Evolutionary conservation across 169 alveolate genomes (phyloP).

Genomic region (Amoebophrya sp.): DNA sequence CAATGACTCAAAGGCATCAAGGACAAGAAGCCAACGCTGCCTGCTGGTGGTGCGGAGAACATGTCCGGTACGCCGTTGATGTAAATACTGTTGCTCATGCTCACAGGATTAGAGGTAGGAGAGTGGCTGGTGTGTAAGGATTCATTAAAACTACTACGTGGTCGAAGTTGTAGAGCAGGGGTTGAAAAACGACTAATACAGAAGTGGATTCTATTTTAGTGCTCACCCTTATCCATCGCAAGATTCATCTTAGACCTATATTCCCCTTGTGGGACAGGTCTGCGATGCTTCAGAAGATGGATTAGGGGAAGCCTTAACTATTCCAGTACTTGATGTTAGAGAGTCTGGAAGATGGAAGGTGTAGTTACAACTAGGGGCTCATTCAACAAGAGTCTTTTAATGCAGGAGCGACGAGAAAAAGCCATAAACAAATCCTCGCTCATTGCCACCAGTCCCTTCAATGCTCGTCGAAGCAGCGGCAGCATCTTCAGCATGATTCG

Average conservation of each 20-base stretch:
- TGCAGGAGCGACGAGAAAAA: background rate
- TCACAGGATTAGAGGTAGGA: background rate
- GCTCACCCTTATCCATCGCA: no score
- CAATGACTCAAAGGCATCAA: slow-evolving; percentile 73
- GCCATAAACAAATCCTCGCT: slow-evolving; percentile 73
- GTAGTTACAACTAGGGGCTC: no score
- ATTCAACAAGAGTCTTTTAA: background rate
- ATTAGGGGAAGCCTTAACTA: no score
- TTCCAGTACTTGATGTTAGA: no score
- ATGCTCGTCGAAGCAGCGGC: slow-evolving; percentile 74
- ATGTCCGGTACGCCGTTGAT: background rate
- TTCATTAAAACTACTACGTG: no score
- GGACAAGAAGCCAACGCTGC: slow-evolving; percentile 76
- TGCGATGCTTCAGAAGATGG: no score
- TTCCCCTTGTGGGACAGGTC: no score
- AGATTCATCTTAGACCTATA: no score
- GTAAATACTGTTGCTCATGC: slow-evolving; percentile 60
- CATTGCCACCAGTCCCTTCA: slow-evolving; percentile 83
- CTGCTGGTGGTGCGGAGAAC: slow-evolving; percentile 46
- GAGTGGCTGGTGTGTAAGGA: background rate
- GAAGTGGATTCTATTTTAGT: no score
- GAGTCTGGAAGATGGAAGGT: no score
- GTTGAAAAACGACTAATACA: no score
- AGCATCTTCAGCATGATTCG: slow-evolving; percentile 62
- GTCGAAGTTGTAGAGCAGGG: no score